Base-by-base conservation (phyloP, 2,329 filamentous ascomycete genomes). In the Escovopsis sp. region DNA sequence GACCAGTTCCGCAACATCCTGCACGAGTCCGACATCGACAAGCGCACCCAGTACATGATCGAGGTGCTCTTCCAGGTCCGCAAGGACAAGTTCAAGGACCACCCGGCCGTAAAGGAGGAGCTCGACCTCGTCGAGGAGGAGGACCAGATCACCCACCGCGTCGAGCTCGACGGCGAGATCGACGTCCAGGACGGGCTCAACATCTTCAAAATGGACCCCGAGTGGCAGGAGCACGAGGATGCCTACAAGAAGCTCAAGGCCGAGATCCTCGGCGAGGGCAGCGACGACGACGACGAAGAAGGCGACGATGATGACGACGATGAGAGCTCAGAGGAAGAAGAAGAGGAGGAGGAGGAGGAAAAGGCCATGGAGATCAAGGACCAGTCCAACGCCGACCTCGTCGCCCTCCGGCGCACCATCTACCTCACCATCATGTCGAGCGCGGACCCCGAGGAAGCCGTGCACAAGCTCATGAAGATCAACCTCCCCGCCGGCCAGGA, bases 1-100 rank as follows among this genome's bases (percentile, higher is more conserved):
- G 91, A 98, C 55, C 88, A 94, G 60, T 94, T 98, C 67, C 72
- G 91, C 52, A 89, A 82, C 52, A 95, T 96, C 48, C 68, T 98
- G 8, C 89, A 98, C 65, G 91, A 98, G 61, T 87, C 87, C 36
- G 88, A 91, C 56, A 94, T 98, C 58, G 89, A 96, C 57, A 95
- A 94, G 70, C 76, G 91, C 49, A 88, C 89, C n/a, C 91, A 98
- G 64, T 98, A 96, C 63, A 94, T 94, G 84, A 89, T 98, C 43
- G 91, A 98, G 60, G 91, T 96, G 6, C 66, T 98, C 35, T 98
- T 98, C 59, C 88, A 98, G 64, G 82, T 95, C 43, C 77, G 91
- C 48, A 94, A 95, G 63, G 89, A 96, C 63, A 83, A 83, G 53
- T 98, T 94, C 70, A 94, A 94, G 66, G 87, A 96, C 54, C 87